Conservation (phyloP, 805 yeast species). For the Ogataea sp. region DNA sequence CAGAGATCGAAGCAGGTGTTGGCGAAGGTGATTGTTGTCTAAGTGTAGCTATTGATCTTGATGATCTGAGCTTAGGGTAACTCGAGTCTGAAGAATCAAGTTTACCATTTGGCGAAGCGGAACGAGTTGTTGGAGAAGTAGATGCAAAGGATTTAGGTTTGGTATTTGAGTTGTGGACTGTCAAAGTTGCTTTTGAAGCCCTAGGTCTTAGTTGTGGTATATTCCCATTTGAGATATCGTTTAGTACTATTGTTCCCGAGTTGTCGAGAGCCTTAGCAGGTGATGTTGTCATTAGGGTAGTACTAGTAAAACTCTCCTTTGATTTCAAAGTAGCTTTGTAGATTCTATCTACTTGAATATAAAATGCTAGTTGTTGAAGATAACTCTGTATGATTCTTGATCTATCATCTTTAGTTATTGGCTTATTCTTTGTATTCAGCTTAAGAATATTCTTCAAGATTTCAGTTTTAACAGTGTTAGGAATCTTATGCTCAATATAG, state of each 20-base stretch:
- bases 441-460: slow-evolving; percentile 23
- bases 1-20: neutral
- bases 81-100: neutral
- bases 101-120: neutral
- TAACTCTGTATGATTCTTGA: slow-evolving; percentile 38
- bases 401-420: slow-evolving; percentile 32
- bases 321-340: slow-evolving; percentile 38
- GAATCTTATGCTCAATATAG: slow-evolving; percentile 47
- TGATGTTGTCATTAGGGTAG: neutral
- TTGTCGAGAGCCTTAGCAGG: neutral
- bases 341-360: slow-evolving; percentile 59
- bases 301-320: slow-evolving; percentile 4
- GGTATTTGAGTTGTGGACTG: no score
- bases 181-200: slow-evolving; percentile 4
- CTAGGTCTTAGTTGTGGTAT: slow-evolving; percentile 1
- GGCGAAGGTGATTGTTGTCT: slow-evolving; percentile 1
- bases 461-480: slow-evolving; percentile 29
- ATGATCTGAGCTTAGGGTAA: slow-evolving; percentile 1
- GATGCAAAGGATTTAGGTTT: slow-evolving; percentile 1
- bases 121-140: slow-evolving; percentile 1
- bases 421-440: neutral
- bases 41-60: neutral
- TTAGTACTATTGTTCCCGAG: neutral
- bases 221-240: neutral
- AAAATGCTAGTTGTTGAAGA: slow-evolving; percentile 44